Conservation (phyloP, 352 stramenopile genomes). For the Phytophthora gonapodyides region DNA sequence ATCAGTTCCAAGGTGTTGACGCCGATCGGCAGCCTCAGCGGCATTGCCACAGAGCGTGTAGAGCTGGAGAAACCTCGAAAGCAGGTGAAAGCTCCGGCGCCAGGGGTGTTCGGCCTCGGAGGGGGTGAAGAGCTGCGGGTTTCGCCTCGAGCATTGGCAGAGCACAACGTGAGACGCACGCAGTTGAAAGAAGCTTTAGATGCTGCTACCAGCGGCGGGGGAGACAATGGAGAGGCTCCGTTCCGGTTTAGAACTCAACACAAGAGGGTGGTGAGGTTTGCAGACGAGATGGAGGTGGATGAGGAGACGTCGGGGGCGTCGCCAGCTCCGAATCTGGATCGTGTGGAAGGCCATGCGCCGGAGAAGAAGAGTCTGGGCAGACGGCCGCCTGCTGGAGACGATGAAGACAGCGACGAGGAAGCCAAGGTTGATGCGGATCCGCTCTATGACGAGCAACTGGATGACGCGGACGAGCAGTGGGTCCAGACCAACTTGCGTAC, state of each 20-base stretch:
- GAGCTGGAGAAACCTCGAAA: background rate
- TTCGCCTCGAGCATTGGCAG: conserved; percentile 40
- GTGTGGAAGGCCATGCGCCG: conserved; percentile 35
- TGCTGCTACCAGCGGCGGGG: conserved; percentile 19
- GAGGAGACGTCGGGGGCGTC: conserved; percentile 10
- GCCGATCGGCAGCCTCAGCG: conserved; percentile 31
- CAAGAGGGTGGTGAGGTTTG: conserved; percentile 18
- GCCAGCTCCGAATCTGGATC: conserved; percentile 19
- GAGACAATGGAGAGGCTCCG: conserved; percentile 38
- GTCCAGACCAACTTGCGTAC: conserved; percentile 68
- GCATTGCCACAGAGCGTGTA: background rate
- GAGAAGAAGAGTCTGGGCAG: conserved; percentile 38
- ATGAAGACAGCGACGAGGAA: conserved; percentile 25
- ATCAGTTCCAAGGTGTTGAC: conserved; percentile 35
- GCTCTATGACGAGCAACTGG: conserved; percentile 66
- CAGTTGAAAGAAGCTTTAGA: conserved; percentile 60
- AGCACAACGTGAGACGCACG: conserved; percentile 40
- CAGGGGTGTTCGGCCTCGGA: conserved; percentile 24
- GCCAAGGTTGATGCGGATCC: conserved; percentile 45
- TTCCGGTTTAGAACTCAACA: conserved; percentile 45
- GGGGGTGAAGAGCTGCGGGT: conserved; percentile 44
- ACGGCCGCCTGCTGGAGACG: conserved; percentile 9
- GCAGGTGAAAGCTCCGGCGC: conserved; percentile 7
- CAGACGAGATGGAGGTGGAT: conserved; percentile 25
- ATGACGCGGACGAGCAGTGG: conserved; percentile 75